Conservation (phyloP, 1,284 basidiomycete species). For the Puccinia coronata region DNA sequence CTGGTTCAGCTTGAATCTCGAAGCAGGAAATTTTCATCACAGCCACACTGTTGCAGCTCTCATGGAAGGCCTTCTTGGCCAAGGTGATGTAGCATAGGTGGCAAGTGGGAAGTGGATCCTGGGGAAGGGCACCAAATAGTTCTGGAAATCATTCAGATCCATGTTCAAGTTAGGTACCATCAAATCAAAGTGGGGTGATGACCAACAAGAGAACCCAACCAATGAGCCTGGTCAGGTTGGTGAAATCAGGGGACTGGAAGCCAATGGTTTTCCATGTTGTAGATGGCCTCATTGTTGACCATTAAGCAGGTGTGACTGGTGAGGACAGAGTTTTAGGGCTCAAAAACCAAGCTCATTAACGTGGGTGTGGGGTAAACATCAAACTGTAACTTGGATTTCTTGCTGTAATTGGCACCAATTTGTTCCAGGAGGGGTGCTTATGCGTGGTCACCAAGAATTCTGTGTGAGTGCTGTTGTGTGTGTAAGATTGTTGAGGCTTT, state of each 20-base stretch:
- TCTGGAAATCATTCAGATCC: conserved; percentile 98
- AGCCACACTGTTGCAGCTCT: conserved; percentile 94
- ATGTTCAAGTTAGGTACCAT: conserved; percentile 97
- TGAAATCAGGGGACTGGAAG: conserved; percentile 83
- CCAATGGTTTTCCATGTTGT: conserved; percentile 95
- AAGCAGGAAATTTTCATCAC: conserved; percentile 99
- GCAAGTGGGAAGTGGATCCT: conserved; percentile 98
- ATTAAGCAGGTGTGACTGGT: conserved; percentile 80
- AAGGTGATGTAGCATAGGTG: conserved; percentile 94
- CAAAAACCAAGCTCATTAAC: conserved; percentile 93
- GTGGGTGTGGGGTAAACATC: conserved; percentile 95
- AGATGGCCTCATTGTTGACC: conserved; percentile 67
- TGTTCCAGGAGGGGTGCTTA: conserved; percentile 94
- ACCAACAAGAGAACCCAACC: conserved; percentile 93
- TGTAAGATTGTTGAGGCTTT: too few species aligned
- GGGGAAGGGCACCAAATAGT: conserved; percentile 78
- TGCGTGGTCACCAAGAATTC: too few species aligned
- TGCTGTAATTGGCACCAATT: conserved; percentile 95
- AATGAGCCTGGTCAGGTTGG: conserved; percentile 93
- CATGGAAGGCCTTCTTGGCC: conserved; percentile 76
- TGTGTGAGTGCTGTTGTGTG: too few species aligned
- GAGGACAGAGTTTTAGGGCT: conserved; percentile 98
- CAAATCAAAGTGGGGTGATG: conserved; percentile 95
- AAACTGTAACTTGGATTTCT: conserved; percentile 99
- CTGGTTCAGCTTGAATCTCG: conserved; percentile 94